These are phyloP conservation scores for Rubroshorea leprosula DNA, from an alignment of 345 rosid species.

Conservation along the genomic window DNA sequence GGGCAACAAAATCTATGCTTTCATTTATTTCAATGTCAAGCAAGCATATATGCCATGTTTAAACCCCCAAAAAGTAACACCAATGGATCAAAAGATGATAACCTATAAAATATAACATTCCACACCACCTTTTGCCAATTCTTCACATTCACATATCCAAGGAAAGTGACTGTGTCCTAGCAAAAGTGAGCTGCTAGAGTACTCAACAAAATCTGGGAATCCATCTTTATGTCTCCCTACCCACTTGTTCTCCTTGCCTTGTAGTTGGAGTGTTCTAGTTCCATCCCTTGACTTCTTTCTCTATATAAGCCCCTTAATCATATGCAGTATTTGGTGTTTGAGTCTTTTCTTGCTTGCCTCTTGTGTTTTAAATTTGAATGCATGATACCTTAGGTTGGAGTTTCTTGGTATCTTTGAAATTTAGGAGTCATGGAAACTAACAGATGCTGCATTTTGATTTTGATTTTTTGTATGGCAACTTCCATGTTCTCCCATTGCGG, in stretches of 20 bases:
- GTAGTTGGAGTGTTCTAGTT: not conserved
- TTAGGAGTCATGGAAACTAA: not conserved
- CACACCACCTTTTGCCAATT: slow-evolving; percentile 18
- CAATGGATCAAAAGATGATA: not conserved
- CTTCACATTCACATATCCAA: slow-evolving; percentile 28
- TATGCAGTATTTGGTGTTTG: too few relatives aligned
- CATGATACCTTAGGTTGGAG: too few relatives aligned
- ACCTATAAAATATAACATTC: slow-evolving; percentile 16
- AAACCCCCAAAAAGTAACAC: not conserved
- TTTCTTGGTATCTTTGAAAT: too few relatives aligned
- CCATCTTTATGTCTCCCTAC: slow-evolving; percentile 38
- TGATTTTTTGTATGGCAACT: not conserved
- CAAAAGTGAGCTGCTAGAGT: slow-evolving; percentile 34
- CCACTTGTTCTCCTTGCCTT: slow-evolving; percentile 20
- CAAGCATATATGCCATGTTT: slow-evolving; percentile 65
- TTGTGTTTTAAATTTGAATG: too few relatives aligned
- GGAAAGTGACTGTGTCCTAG: slow-evolving; percentile 32
- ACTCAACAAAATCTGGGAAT: slow-evolving; percentile 17
- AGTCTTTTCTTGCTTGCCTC: too few relatives aligned
- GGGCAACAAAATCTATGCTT: slow-evolving; percentile 24
- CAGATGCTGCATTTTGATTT: not conserved
- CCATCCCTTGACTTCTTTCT: not conserved
- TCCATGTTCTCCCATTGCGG: not conserved
- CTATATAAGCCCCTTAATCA: slow-evolving; percentile 1
- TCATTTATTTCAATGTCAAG: slow-evolving; percentile 40